Conservation (phyloP, 208 protist species). For the Herpetomonas samuelpessoai region DNA sequence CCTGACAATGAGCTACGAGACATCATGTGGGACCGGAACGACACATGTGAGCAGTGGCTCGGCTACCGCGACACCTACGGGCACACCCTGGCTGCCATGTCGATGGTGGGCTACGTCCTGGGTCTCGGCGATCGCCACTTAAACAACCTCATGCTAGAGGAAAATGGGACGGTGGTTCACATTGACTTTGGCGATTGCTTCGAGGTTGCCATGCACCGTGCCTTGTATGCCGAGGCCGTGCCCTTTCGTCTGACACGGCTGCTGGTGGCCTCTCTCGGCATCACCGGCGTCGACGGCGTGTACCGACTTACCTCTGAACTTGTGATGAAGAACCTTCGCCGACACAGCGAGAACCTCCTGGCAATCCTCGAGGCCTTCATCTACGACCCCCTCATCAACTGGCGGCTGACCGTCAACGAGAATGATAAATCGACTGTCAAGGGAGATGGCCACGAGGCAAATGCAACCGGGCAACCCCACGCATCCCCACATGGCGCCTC, state of each 20-base stretch:
- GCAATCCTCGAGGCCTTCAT: conserved; percentile 99
- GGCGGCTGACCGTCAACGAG: conserved; percentile 91
- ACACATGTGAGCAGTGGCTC: conserved; percentile 98
- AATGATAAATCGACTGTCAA: conserved; percentile 16
- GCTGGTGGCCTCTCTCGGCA: conserved; percentile 98
- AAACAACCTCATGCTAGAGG: conserved; percentile 99
- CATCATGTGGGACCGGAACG: conserved; percentile 97
- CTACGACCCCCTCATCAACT: conserved; percentile 99
- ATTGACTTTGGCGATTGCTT: conserved; percentile 99
- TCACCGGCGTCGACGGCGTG: conserved; percentile 98
- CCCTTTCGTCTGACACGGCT: conserved; percentile 99
- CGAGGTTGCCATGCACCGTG: conserved; percentile 98
- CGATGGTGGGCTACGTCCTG: conserved; percentile 98
- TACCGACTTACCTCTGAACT: conserved; percentile 97
- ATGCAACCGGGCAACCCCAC: conserved; percentile 4
- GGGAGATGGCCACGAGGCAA: conserved; percentile 7
- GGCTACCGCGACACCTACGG: conserved; percentile 98
- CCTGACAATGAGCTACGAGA: conserved; percentile 95
- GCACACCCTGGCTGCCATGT: conserved; percentile 98
- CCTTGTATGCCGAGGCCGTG: conserved; percentile 99
- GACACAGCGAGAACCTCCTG: conserved; percentile 98
- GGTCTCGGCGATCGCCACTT: conserved; percentile 99
- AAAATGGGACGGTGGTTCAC: conserved; percentile 98
- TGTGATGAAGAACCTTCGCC: conserved; percentile 98
- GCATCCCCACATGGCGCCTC: not conserved